phyloP scores from a whole-genome alignment of 2,329 filamentous ascomycete species.

The Chaetomium globosum region DNA sequence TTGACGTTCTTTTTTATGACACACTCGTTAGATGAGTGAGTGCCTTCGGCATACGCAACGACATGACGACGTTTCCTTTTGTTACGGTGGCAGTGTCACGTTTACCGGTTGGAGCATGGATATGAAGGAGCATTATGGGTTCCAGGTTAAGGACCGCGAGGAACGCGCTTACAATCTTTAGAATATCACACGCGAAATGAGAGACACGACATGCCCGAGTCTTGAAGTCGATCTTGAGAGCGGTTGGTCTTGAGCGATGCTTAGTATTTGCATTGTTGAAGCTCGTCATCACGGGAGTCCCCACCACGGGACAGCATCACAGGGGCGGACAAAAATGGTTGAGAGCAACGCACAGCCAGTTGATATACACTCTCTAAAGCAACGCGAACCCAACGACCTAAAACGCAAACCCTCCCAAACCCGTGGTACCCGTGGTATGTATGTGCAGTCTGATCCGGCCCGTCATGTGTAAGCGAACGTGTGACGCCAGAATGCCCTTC shows the following conservation, averaged over 20 bases:
- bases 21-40: not conserved
- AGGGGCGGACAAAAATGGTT: not conserved
- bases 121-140: not conserved
- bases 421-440: conserved; percentile 7
- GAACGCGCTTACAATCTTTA: not conserved
- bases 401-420: not conserved
- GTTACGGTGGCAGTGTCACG: not conserved
- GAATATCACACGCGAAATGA: not conserved
- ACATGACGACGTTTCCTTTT: conserved; percentile 8
- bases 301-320: not conserved
- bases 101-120: not conserved
- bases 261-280: not conserved
- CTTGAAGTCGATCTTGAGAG: not conserved
- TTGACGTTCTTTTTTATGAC: conserved; percentile 1
- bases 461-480: conserved; percentile 20
- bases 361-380: conserved; percentile 17
- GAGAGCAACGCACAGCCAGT: not conserved
- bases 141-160: not conserved
- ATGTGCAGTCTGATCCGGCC: conserved; percentile 17
- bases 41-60: not conserved
- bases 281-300: not conserved
- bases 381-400: not conserved
- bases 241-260: not conserved
- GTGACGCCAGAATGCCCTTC: conserved; percentile 19
- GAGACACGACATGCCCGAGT: not conserved